A percentile compares a stretch with the other conserved stretches of the same genome.
These are phyloP conservation scores for Lecanicillium sp. DNA, from an alignment of 2,329 filamentous ascomycete genomes.

Conservation along the genomic window DNA sequence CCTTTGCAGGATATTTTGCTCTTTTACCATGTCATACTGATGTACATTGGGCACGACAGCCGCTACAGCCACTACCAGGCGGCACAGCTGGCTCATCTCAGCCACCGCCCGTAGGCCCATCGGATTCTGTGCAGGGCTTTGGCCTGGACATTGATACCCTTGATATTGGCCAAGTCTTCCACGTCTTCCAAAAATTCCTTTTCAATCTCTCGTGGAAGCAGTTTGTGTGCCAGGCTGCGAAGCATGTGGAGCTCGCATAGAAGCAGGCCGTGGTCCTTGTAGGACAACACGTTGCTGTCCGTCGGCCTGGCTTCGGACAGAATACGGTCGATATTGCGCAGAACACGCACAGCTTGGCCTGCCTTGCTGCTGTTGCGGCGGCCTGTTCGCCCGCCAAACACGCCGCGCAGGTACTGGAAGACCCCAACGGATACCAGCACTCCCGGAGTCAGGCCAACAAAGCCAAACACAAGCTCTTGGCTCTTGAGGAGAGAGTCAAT, in stretches of 20 bases:
- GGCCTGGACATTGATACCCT: conserved; percentile 69
- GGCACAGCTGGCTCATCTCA: conserved; percentile 26
- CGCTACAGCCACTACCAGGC: not conserved
- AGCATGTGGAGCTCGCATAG: conserved; percentile 85
- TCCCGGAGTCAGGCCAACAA: conserved; percentile 87
- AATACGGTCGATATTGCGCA: conserved; percentile 84
- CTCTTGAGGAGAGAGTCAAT: conserved; percentile 93
- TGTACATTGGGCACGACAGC: not conserved
- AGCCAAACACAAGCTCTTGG: conserved; percentile 96
- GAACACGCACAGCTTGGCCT: conserved; percentile 64
- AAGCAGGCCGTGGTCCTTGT: conserved; percentile 86
- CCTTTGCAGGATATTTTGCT: no score
- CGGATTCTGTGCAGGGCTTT: conserved; percentile 75
- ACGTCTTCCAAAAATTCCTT: conserved; percentile 86
- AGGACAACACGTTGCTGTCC: conserved; percentile 68
- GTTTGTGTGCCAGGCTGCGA: conserved; percentile 47
- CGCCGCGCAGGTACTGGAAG: conserved; percentile 60
- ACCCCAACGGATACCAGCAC: conserved; percentile 77
- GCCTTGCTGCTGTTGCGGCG: conserved; percentile 56
- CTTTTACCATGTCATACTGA: not conserved
- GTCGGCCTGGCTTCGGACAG: conserved; percentile 61
- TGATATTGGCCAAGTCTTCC: conserved; percentile 76
- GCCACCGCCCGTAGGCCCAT: conserved; percentile 83
- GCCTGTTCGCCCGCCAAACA: conserved; percentile 65
- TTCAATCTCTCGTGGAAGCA: conserved; percentile 68